Conservation (phyloP, 2,329 filamentous ascomycete species). For the Cytospora chrysosperma region DNA sequence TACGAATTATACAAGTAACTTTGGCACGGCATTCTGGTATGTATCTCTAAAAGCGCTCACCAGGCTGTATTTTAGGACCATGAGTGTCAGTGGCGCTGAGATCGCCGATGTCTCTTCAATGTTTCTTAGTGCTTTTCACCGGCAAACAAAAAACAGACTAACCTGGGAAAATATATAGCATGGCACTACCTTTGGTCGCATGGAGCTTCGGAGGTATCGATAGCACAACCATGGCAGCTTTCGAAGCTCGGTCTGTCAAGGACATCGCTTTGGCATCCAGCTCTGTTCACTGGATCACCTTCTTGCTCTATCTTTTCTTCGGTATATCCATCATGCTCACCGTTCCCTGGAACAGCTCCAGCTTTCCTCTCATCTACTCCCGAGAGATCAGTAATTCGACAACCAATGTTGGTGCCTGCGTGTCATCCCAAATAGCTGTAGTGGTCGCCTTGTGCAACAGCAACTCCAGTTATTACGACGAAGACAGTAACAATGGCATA, state of each 20-base stretch:
- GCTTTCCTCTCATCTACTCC: background rate
- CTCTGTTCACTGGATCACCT: constrained; percentile 19
- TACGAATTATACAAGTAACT: background rate
- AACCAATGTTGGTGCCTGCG: background rate
- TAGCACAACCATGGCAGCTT: constrained; percentile 25
- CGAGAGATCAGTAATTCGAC: background rate
- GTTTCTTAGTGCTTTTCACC: background rate
- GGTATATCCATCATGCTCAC: constrained; percentile 22
- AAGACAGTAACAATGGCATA: too few relatives aligned
- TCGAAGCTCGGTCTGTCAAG: constrained; percentile 21
- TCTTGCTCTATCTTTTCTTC: constrained; percentile 18
- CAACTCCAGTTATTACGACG: background rate
- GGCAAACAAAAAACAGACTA: background rate
- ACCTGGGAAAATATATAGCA: constrained; percentile 1
- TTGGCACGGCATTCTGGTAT: constrained; percentile 21
- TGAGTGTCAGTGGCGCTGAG: too few relatives aligned
- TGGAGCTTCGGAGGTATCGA: constrained; percentile 26
- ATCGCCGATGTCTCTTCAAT: too few relatives aligned
- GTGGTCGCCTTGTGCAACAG: constrained; percentile 6
- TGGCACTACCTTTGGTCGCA: constrained; percentile 23
- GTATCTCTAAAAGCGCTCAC: background rate
- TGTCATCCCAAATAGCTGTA: background rate
- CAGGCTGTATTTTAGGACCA: background rate
- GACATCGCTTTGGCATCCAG: constrained; percentile 23
- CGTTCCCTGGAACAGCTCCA: constrained; percentile 15